A percentile compares a stretch with the other conserved stretches of the same genome.
Evolutionary conservation across 768 basidiomycete genomes (phyloP).

Genomic region (Tricholoma hemisulphureum): DNA sequence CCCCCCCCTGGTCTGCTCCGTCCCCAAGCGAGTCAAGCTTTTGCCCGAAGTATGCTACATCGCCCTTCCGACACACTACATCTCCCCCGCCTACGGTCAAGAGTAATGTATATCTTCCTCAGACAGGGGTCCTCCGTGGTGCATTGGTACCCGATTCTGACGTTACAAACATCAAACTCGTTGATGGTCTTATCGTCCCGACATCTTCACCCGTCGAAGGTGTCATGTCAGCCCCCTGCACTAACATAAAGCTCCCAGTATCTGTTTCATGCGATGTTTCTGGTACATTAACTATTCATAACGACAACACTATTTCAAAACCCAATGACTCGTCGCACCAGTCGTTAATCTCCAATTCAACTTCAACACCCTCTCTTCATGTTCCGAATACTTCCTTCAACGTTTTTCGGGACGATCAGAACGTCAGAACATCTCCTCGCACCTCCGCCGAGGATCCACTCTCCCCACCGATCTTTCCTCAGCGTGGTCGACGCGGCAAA

Average conservation of each 20-base stretch:
- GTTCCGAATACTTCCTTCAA: background rate
- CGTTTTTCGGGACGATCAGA: background rate
- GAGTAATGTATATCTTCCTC: background rate
- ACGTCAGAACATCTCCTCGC: background rate
- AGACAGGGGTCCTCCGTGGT: background rate
- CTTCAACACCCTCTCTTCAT: background rate
- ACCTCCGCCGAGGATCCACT: slow-evolving; percentile 2
- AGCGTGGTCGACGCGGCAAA: slow-evolving; percentile 4
- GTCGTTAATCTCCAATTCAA: background rate
- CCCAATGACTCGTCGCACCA: background rate
- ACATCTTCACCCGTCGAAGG: background rate
- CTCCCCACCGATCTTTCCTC: slow-evolving; percentile 11
- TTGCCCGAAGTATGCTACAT: background rate
- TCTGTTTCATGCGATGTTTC: background rate
- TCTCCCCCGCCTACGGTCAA: background rate
- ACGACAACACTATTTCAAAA: background rate
- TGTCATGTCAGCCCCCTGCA: slow-evolving; percentile 9
- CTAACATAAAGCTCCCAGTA: background rate
- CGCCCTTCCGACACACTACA: background rate
- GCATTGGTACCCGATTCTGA: background rate
- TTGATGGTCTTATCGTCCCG: background rate
- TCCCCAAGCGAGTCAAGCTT: background rate
- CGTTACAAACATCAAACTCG: background rate
- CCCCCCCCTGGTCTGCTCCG: background rate
- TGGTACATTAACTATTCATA: background rate